phyloP scores from a whole-genome alignment of 1,139 yeast species.

The Tardiomyces depauwii region DNA sequence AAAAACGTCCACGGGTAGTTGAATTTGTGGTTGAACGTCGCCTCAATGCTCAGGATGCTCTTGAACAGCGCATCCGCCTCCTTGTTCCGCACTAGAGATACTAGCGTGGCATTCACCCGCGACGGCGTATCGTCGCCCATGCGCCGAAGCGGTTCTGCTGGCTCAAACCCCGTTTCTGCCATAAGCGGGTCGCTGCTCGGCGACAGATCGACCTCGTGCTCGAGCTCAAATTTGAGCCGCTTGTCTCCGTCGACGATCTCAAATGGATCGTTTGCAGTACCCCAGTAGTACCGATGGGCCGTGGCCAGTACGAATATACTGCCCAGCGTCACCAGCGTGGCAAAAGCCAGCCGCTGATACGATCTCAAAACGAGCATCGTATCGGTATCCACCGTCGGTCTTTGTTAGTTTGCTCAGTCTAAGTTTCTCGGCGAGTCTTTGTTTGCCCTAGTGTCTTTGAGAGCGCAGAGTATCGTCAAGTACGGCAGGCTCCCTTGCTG shows the following conservation, averaged over 20 bases:
- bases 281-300: background rate
- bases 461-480: too few species aligned
- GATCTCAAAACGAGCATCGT: background rate
- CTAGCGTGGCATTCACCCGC: conserved; percentile 60
- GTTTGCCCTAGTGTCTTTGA: too few species aligned
- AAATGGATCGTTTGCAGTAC: background rate
- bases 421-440: too few species aligned
- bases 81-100: conserved; percentile 57
- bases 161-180: background rate
- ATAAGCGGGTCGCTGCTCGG: background rate
- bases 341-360: background rate
- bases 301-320: background rate
- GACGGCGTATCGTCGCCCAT: background rate
- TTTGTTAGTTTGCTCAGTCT: too few species aligned
- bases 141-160: background rate
- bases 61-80: conserved; percentile 40
- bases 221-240: background rate
- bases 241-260: background rate
- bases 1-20: conserved; percentile 73
- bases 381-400: too few species aligned
- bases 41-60: conserved; percentile 51
- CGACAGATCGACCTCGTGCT: background rate
- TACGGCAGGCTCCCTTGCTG: too few species aligned
- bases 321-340: background rate
- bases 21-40: conserved; percentile 50